phyloP scores from a whole-genome alignment of 805 yeast species.

The Kregervanrija delftensis region DNA sequence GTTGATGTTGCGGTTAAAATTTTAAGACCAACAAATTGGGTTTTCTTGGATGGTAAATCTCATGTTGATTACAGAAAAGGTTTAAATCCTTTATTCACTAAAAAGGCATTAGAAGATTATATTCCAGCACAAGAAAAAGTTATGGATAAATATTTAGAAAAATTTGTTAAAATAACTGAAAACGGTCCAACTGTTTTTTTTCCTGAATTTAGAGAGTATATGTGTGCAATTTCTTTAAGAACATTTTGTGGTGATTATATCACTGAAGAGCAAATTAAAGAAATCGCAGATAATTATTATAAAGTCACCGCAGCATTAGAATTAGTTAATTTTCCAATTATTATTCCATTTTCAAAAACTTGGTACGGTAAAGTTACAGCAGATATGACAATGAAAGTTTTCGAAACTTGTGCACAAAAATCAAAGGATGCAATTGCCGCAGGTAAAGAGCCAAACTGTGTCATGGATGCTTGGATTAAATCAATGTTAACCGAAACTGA shows the following conservation, averaged over 20 bases:
- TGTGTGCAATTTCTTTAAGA: constrained; percentile 89
- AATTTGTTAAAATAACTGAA: constrained; percentile 50
- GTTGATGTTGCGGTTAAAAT: constrained; percentile 96
- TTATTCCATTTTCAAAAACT: constrained; percentile 91
- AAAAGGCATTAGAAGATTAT: constrained; percentile 74
- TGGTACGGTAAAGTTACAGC: constrained; percentile 97
- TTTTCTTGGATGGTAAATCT: constrained; percentile 91
- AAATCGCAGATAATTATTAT: constrained; percentile 88
- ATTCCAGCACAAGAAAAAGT: constrained; percentile 78
- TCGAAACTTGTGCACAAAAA: constrained; percentile 80
- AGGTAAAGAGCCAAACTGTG: constrained; percentile 78
- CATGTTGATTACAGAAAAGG: constrained; percentile 91
- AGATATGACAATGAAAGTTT: constrained; percentile 88
- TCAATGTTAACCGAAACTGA: constrained; percentile 56
- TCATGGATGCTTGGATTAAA: constrained; percentile 92
- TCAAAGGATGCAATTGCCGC: constrained; percentile 74
- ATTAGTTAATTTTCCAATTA: constrained; percentile 95
- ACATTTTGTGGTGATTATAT: constrained; percentile 96
- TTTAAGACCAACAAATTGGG: constrained; percentile 95
- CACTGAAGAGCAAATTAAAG: constrained; percentile 82
- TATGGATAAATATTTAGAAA: constrained; percentile 75
- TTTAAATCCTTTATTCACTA: constrained; percentile 83
- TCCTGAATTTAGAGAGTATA: constrained; percentile 90
- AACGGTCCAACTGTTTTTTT: constrained; percentile 69
- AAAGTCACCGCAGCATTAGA: constrained; percentile 93